Percentiles rank a stretch among this genome's conserved stretches.
Conservation (phyloP, 1,284 basidiomycete species). For the Mycosarcoma maydis region DNA sequence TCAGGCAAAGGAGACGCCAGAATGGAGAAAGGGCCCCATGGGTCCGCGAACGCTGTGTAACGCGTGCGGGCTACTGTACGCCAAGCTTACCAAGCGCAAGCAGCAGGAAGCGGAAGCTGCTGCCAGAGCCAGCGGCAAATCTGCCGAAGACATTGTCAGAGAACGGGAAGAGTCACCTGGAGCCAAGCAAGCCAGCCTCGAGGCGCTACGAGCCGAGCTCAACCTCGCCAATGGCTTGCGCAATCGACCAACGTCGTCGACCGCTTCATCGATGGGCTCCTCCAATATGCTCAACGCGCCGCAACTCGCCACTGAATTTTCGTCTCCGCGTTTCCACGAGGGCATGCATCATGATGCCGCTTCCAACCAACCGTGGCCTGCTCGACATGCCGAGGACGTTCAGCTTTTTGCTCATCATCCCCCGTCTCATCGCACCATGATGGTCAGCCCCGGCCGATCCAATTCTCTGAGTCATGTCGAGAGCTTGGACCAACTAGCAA, state of each 20-base stretch:
- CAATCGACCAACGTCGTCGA: conserved; percentile 19
- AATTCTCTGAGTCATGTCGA: conserved; percentile 10
- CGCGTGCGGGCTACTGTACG: conserved; percentile 63
- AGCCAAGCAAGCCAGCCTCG: conserved; percentile 45
- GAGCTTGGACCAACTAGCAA: conserved; percentile 1
- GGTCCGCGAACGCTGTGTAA: conserved; percentile 62
- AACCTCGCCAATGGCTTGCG: conserved; percentile 37
- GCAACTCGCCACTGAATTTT: not conserved
- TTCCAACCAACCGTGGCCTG: not conserved
- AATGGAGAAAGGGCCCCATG: conserved; percentile 65
- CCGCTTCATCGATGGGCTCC: not conserved
- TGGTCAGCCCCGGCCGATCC: not conserved
- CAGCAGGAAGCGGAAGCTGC: conserved; percentile 42
- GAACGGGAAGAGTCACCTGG: conserved; percentile 46
- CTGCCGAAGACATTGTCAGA: conserved; percentile 27
- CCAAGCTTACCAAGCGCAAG: conserved; percentile 54
- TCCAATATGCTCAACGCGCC: not conserved
- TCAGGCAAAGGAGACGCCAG: conserved; percentile 58
- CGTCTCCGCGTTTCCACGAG: not conserved
- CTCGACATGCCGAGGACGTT: conserved; percentile 3
- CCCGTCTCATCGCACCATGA: not conserved
- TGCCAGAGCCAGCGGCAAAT: conserved; percentile 37
- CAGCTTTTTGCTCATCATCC: conserved; percentile 9
- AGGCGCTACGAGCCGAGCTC: conserved; percentile 45
- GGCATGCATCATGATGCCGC: not conserved